phyloP scores from a whole-genome alignment of 2,329 filamentous ascomycete species.

The Didymella lethalis region DNA sequence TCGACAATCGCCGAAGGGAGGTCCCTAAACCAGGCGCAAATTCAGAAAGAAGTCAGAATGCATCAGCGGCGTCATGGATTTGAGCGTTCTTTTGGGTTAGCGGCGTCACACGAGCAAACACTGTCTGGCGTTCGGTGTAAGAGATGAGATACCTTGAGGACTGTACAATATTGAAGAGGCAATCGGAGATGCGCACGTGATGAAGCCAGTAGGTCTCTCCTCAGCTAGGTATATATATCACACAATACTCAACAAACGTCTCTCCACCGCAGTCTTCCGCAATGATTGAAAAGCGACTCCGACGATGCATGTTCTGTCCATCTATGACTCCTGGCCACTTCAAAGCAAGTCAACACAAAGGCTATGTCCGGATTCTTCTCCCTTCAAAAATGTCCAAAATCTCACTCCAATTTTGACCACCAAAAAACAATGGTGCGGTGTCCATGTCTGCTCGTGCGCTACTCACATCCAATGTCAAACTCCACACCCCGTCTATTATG shows the following conservation, averaged over 20 bases:
- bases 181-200: background rate
- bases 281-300: background rate
- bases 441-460: no score
- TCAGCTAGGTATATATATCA: background rate
- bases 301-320: no score
- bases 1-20: conserved; percentile 52
- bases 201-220: background rate
- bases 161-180: background rate
- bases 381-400: no score
- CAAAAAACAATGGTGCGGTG: no score
- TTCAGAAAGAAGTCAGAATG: background rate
- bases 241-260: background rate
- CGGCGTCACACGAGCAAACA: conserved; percentile 2
- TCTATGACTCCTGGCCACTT: no score
- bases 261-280: background rate
- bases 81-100: conserved; percentile 8
- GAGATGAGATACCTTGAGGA: conserved; percentile 7
- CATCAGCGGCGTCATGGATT: conserved; percentile 14
- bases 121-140: conserved; percentile 10
- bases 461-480: no score
- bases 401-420: no score
- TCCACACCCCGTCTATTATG: no score
- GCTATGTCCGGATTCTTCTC: no score
- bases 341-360: no score
- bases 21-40: conserved; percentile 2